These are phyloP conservation scores for Hypoxylon sp. DNA, from an alignment of 2,329 filamentous ascomycete genomes.

Conservation along the genomic window DNA sequence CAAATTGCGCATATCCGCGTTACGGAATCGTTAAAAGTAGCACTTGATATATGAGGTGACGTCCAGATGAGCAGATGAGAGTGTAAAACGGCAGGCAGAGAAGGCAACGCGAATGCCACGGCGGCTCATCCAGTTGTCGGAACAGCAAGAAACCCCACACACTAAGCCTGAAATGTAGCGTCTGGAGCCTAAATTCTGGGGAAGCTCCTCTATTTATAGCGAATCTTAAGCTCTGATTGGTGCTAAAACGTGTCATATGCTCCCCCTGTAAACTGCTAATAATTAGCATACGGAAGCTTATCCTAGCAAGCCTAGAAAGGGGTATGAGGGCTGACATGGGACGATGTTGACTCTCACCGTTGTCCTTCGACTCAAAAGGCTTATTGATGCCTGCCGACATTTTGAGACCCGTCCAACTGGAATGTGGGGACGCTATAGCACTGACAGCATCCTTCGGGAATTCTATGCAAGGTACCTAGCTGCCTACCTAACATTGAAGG, in stretches of 20 bases:
- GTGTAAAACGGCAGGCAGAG: conserved; percentile 15
- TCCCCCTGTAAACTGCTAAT: neutral
- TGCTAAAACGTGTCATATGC: conserved; percentile 2
- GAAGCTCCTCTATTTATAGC: conserved; percentile 35
- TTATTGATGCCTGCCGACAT: neutral
- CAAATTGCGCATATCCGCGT: conserved; percentile 27
- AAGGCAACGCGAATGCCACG: conserved; percentile 17
- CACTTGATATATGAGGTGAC: conserved; percentile 36
- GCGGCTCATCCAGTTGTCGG: conserved; percentile 31
- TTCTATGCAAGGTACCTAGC: neutral
- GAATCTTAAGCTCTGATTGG: conserved; percentile 26
- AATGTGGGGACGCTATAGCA: neutral
- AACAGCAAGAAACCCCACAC: conserved; percentile 28
- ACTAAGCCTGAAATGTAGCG: conserved; percentile 21
- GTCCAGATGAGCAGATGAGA: conserved; percentile 15
- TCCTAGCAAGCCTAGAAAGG: conserved; percentile 32
- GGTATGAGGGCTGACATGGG: conserved; percentile 27
- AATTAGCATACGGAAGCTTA: conserved; percentile 38
- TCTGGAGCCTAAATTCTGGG: conserved; percentile 25
- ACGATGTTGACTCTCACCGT: neutral
- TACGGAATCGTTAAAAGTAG: conserved; percentile 1
- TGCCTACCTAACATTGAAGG: neutral
- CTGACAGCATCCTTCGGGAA: neutral
- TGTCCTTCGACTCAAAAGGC: neutral
- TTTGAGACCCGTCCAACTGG: neutral